Base-by-base conservation (phyloP, 306 rosid genomes). In the Begonia fuchsioides region DNA sequence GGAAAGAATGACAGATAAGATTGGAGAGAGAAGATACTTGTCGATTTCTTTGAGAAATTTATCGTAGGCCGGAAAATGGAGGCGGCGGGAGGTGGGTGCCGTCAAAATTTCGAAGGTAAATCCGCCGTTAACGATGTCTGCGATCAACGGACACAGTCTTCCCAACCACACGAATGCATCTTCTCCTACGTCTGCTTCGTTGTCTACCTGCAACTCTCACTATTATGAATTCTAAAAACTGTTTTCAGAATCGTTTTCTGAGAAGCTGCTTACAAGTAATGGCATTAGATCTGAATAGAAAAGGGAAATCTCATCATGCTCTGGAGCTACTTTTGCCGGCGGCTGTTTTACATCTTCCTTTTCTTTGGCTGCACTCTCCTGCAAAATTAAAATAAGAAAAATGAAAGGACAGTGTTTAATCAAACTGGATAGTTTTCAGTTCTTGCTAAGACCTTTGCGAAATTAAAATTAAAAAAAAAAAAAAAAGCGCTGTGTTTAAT, bases 241-340 rank as follows among this genome's bases (percentile, higher is more conserved):
- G 32, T 6, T 20, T 20, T 6, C 5, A 40, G 2, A 17, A n/a
- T n/a, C n/a, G n/a, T n/a, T 54, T 19, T 44, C 8, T 38, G 9
- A 32, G 46, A 39, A 2, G 3, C 55, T 53, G 58, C 84, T 79
- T 79, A 90, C 98, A 14, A 85, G 87, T 59, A 90, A 88, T 11
- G 95, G 98, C 94, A 90, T 75, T 55, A 77, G 50, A 56, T 90
- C 98, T 50, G 98, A 79, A 73, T 90, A 90, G 67, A 90, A 90
- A 51, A 90, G 84, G 48, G 94, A 55, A 50, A 71, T 73, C 16
- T 90, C 98, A 49, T 90, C 94, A 17, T 75, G 76, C 58, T 71
- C 95, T 38, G 50, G 53, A 55, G 53, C 8, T 15, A 51, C 39
- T 45, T 54, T 59, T 48, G 26, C 20, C 6, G 44, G 43, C 41